Evolutionary conservation across 306 rosid genomes (phyloP).

Genomic region (Erythrophleum fordii): DNA sequence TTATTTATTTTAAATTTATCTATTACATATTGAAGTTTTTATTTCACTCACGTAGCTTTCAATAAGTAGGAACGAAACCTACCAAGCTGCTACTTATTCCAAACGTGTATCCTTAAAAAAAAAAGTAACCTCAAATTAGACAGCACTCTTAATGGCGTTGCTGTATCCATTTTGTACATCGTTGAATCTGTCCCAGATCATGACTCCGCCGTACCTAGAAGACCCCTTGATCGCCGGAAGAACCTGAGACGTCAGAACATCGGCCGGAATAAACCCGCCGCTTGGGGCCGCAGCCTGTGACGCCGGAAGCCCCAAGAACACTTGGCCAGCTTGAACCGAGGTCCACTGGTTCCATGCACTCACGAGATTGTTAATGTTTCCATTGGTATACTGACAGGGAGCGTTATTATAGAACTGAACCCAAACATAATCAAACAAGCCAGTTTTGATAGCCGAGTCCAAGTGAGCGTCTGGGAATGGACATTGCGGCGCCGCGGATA

Average conservation of each 20-base stretch:
- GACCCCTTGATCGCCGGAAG: conserved; percentile 60
- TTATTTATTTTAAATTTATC: no score
- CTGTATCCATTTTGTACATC: conserved; percentile 38
- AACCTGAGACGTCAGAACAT: conserved; percentile 52
- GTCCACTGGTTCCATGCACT: conserved; percentile 69
- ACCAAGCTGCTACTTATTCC: conserved; percentile 28
- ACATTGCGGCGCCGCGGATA: conserved; percentile 71
- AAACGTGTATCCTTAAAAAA: no score
- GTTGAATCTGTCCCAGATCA: conserved; percentile 61
- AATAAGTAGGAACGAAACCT: conserved; percentile 19
- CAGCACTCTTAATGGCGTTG: conserved; percentile 35
- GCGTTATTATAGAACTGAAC: conserved; percentile 80
- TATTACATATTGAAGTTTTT: no score
- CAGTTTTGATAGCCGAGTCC: conserved; percentile 49
- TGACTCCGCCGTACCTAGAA: conserved; percentile 64
- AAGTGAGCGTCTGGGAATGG: conserved; percentile 54
- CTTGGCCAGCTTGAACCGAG: conserved; percentile 39
- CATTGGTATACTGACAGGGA: conserved; percentile 50
- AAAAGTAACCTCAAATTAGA: no score
- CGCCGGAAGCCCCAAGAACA: conserved; percentile 56
- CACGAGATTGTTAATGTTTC: conserved; percentile 44
- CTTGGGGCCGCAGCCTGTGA: conserved; percentile 60
- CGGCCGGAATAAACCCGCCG: conserved; percentile 57
- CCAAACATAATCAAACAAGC: conserved; percentile 66
- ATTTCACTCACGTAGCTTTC: background rate